phyloP scores from a whole-genome alignment of 345 rosid species.

The Salix suchowensis region DNA sequence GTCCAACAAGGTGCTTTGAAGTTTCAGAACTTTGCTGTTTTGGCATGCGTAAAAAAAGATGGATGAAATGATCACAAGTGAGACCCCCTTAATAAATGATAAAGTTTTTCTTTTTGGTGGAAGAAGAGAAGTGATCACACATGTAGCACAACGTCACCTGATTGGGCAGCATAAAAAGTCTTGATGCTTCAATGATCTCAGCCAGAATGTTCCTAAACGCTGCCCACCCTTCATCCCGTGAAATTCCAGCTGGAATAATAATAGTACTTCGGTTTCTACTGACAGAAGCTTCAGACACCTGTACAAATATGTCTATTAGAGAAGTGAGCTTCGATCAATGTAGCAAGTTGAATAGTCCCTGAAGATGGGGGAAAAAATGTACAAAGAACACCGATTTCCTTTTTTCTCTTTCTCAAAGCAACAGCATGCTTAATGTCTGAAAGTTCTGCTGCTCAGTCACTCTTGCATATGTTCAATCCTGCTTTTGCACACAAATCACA shows the following conservation, averaged over 20 bases:
- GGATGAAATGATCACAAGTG: constrained; percentile 7
- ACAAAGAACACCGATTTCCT: background rate
- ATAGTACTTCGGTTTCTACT: constrained; percentile 94
- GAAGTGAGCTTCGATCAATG: background rate
- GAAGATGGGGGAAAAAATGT: background rate
- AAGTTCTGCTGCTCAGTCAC: background rate
- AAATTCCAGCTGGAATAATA: constrained; percentile 87
- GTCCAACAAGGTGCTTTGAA: constrained; percentile 74
- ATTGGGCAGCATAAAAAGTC: constrained; percentile 60
- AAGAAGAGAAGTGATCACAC: constrained; percentile 10
- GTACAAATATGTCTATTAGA: constrained; percentile 6
- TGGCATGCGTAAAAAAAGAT: constrained; percentile 8
- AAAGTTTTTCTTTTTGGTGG: background rate
- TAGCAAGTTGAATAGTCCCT: background rate
- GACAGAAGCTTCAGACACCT: constrained; percentile 97
- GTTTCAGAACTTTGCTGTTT: constrained; percentile 67
- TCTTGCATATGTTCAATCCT: background rate
- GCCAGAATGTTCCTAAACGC: constrained; percentile 91
- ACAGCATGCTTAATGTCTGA: background rate
- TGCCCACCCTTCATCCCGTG: constrained; percentile 94
- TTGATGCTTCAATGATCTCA: constrained; percentile 81
- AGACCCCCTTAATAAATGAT: constrained; percentile 9
- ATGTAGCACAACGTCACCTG: constrained; percentile 46
- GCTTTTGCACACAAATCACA: background rate
- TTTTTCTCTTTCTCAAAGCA: background rate